Percentiles rank a stretch among this genome's conserved stretches.
Evolutionary conservation across 2,329 filamentous ascomycete genomes (phyloP).

Genomic region (Aspergillus sp.): DNA sequence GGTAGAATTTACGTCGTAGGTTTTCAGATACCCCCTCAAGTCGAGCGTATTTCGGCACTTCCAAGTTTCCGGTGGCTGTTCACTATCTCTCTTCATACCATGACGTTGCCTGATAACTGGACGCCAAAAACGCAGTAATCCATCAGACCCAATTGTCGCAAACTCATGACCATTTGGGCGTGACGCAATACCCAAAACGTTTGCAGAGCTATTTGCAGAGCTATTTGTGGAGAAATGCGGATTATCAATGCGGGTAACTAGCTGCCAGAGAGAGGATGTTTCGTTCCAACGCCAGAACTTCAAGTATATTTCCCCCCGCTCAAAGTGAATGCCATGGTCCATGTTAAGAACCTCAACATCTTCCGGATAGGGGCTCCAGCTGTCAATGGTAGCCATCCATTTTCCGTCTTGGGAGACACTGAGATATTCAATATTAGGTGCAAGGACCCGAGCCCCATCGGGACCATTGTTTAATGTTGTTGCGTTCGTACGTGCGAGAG

Average conservation of each 20-base stretch:
- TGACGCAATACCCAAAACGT: slow-evolving; percentile 70
- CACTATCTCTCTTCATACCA: slow-evolving; percentile 58
- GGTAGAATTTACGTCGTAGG: slow-evolving; percentile 27
- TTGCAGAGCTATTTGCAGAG: slow-evolving; percentile 51
- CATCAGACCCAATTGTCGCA: slow-evolving; percentile 81
- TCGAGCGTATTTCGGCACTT: slow-evolving; percentile 60
- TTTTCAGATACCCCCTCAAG: slow-evolving; percentile 41
- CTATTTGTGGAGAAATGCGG: slow-evolving; percentile 66
- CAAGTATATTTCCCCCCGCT: slow-evolving; percentile 70
- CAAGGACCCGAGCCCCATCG: slow-evolving; percentile 68
- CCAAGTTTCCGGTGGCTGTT: slow-evolving; percentile 69
- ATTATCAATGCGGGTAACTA: slow-evolving; percentile 79
- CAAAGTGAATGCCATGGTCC: slow-evolving; percentile 38
- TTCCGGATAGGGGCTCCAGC: slow-evolving; percentile 74
- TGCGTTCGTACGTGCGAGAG: slow-evolving; percentile 81
- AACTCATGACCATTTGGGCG: slow-evolving; percentile 71
- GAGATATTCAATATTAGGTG: slow-evolving; percentile 75
- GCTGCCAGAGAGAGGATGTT: slow-evolving; percentile 61
- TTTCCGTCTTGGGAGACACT: slow-evolving; percentile 75
- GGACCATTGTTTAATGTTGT: slow-evolving; percentile 77
- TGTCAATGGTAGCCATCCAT: slow-evolving; percentile 90
- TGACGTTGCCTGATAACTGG: slow-evolving; percentile 68
- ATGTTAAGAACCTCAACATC: slow-evolving; percentile 63
- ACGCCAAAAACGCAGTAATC: slow-evolving; percentile 76
- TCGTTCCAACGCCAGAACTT: slow-evolving; percentile 82